These are phyloP conservation scores for Gossypium trilobum DNA, from an alignment of 441 rosid genomes.

Conservation along the genomic window DNA sequence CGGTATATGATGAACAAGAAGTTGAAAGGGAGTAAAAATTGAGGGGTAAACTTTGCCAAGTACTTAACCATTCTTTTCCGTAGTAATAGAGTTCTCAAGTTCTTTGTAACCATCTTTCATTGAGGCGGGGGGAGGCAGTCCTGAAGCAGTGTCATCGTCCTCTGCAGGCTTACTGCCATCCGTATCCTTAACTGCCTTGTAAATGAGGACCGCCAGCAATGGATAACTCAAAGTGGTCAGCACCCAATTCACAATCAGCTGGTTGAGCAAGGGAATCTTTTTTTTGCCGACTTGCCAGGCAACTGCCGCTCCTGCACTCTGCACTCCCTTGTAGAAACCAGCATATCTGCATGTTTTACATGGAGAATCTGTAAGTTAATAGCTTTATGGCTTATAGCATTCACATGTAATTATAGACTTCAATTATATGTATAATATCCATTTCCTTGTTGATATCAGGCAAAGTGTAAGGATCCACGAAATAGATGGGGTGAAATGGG, in stretches of 20 bases:
- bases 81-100: not conserved
- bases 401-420: not conserved
- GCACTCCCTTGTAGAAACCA: conserved; percentile 64
- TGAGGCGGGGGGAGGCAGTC: not conserved
- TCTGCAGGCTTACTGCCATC: conserved; percentile 23
- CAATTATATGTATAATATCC: not conserved
- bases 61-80: not conserved
- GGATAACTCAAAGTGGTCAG: conserved; percentile 52
- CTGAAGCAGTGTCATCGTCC: not conserved
- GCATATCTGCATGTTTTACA: conserved; percentile 31
- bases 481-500: not conserved
- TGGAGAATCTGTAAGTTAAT: not conserved
- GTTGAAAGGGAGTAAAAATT: not conserved
- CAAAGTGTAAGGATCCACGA: no score
- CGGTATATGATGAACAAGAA: not conserved
- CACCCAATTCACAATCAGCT: conserved; percentile 42
- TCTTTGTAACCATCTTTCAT: conserved; percentile 1
- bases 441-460: no score
- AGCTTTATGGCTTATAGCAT: not conserved
- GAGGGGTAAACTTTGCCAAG: not conserved
- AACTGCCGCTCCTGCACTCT: conserved; percentile 55
- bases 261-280: conserved; percentile 30
- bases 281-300: conserved; percentile 57
- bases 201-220: conserved; percentile 31
- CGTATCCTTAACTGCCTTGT: conserved; percentile 41